These are phyloP conservation scores for Oryza rufipogon DNA, from an alignment of 176 grass and related monocot genomes.

Conservation along the genomic window DNA sequence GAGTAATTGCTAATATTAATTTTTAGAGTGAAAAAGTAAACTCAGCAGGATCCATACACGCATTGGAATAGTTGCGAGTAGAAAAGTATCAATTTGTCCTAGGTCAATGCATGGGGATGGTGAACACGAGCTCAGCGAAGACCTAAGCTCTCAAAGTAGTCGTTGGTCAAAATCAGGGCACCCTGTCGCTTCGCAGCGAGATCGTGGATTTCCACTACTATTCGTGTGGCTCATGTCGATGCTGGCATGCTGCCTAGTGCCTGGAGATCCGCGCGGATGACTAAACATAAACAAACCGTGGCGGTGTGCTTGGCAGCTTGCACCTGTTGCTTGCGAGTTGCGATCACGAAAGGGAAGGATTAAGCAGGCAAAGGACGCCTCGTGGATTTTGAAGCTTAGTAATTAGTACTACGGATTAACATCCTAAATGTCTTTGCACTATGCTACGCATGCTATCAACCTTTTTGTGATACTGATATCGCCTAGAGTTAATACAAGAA, in stretches of 20 bases:
- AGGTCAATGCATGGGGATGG: slow-evolving; percentile 19
- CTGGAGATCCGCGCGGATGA: background rate
- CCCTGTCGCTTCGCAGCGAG: background rate
- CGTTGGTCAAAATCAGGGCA: background rate
- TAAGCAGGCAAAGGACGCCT: background rate
- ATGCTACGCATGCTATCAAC: too few relatives aligned
- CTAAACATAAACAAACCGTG: background rate
- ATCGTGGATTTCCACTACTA: background rate
- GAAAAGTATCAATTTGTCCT: background rate
- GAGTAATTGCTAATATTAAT: too few relatives aligned
- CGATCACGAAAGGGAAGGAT: background rate
- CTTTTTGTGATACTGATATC: too few relatives aligned
- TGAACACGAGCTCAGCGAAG: background rate
- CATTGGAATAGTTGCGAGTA: background rate
- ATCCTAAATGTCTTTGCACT: too few relatives aligned
- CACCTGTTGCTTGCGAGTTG: background rate
- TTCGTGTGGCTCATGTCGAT: too few relatives aligned
- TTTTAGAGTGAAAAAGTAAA: background rate
- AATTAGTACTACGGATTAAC: too few relatives aligned
- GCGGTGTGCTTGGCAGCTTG: background rate
- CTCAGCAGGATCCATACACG: background rate
- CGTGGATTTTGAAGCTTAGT: background rate
- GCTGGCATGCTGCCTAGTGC: background rate
- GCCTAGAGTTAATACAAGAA: too few relatives aligned
- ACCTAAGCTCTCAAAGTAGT: background rate